phyloP scores from a whole-genome alignment of 768 basidiomycete species.

The Boletus rubescentipes region DNA sequence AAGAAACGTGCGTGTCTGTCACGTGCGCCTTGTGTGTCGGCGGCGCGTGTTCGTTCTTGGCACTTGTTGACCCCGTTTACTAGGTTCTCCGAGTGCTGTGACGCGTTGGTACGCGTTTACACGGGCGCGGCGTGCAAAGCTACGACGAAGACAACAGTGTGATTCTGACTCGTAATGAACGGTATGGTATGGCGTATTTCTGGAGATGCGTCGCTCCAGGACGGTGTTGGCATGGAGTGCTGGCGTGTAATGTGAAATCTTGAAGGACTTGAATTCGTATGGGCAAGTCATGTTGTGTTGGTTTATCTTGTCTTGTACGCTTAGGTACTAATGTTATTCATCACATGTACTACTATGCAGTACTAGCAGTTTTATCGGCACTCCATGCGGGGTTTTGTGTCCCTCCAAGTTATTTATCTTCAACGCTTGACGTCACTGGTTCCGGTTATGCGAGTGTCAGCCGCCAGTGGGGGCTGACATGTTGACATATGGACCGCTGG shows the following conservation, averaged over 20 bases:
- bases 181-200: neutral
- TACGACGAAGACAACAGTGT: neutral
- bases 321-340: neutral
- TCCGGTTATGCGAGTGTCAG: neutral
- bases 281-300: neutral
- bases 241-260: neutral
- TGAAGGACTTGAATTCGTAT: too few relatives aligned
- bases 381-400: neutral
- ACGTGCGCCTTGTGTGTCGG: too few relatives aligned
- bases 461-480: slow-evolving; percentile 3
- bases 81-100: neutral
- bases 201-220: neutral
- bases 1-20: neutral
- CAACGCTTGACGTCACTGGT: neutral
- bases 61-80: neutral
- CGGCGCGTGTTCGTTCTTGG: neutral
- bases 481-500: neutral
- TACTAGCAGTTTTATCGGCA: slow-evolving; percentile 4
- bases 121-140: neutral
- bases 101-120: neutral
- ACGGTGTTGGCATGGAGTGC: too few relatives aligned
- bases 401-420: neutral
- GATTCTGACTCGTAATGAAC: neutral
- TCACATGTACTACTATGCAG: neutral
- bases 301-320: neutral